phyloP scores from a whole-genome alignment of 1,284 basidiomycete species.

The Ceratobasidium sp. region DNA sequence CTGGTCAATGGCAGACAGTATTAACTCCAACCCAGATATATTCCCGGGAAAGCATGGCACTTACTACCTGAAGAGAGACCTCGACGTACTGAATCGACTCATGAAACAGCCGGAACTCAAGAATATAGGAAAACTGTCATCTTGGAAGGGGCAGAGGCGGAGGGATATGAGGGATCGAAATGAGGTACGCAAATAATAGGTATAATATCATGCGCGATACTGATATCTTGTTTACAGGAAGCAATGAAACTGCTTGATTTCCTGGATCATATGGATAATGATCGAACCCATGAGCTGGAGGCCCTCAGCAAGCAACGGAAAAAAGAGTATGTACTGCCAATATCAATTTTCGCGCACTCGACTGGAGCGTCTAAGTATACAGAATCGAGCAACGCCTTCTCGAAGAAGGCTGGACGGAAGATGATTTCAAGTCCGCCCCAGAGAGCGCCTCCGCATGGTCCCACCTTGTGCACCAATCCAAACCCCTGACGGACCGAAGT shows the following conservation, averaged over 20 bases:
- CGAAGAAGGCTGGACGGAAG: background rate
- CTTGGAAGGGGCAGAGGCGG: background rate
- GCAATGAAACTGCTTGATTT: background rate
- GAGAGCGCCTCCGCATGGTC: background rate
- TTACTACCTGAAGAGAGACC: too few species aligned
- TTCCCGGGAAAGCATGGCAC: too few species aligned
- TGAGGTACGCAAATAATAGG: background rate
- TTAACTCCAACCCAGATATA: too few species aligned
- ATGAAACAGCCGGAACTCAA: background rate
- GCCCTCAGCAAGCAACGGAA: background rate
- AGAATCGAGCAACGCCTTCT: background rate
- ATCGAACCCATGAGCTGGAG: background rate
- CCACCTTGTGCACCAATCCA: background rate
- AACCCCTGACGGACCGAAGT: constrained; percentile 4
- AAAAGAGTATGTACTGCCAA: background rate
- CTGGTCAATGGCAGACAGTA: too few species aligned
- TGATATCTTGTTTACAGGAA: background rate
- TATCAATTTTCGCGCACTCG: background rate
- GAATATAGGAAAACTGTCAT: background rate
- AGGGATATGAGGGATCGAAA: background rate
- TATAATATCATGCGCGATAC: background rate
- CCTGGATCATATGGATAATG: background rate
- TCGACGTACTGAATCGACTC: too few species aligned
- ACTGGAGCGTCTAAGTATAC: background rate
- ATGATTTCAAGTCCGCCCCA: background rate